Base-by-base conservation (phyloP, 192 early-diverging fungal species). In the Coemansia erecta region DNA sequence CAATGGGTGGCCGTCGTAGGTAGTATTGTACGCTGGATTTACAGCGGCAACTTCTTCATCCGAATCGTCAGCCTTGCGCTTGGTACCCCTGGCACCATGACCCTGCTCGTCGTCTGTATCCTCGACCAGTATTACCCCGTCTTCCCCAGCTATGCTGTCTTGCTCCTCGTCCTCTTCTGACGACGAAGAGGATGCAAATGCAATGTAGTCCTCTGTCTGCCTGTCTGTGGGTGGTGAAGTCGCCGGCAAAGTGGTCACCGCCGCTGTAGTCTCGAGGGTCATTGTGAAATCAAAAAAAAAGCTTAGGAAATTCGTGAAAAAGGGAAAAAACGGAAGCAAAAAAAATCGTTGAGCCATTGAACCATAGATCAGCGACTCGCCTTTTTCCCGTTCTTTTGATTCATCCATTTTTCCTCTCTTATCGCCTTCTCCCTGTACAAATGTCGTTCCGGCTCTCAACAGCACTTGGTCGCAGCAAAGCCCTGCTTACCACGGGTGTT, bases 1-100 rank as follows among this genome's bases (percentile, higher is more conserved):
- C 37, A 81, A 53, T 0, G 67, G 49, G 8, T 58, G 57, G 8
- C 72, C 72, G 56, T 74, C 71, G 65, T 74, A 80, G 72, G 72
- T 74, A 24, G 41, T 70, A 26, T 60, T 39, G 51, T 68, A 68
- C 11, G 18, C 51, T 8, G 40, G 8, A 18, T 28, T 23, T 1
- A 7, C 31, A 5, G 7, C 26, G 15, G 18, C 46, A 13, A 35
- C 48, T n/a, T 23, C 33, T 3, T 48, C 56, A 6, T 50, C 49
- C 7, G 28, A 31, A n/a, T 22, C 56, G 8, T 47, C 53, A 35
- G 19, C 53, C 44, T 67, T 56, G 41, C 45, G 41, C 17, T 68
- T 61, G 35, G 19, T 46, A 1, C 58, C 54, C 2, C 22, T 43
- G 18, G 48, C 39, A 4, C 8, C 60, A 6, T 40, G 28, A 9